Evolutionary conservation across 2,329 filamentous ascomycete genomes (phyloP), one percentile per base, ranked within the genome.

Genomic region (Metarhizium album): DNA sequence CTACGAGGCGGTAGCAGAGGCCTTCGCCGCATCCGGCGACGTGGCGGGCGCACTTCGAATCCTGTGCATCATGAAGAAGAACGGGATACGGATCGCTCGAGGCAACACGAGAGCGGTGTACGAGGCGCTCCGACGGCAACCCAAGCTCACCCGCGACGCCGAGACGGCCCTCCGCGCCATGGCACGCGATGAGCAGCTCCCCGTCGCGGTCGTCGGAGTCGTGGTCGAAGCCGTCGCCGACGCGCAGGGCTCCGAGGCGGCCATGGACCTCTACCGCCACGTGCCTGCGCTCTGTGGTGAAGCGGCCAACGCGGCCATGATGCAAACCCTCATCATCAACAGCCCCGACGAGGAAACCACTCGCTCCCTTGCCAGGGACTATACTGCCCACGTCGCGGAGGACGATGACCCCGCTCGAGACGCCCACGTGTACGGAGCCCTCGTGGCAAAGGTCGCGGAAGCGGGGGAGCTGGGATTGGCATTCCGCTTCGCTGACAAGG

Each of bases 1-100:
- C 62, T 95, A 93, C 66, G 89, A 94, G 64, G 76, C 84, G 27
- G 74, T 96, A 27, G 71, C 90, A 6, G 82, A 87, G 52, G 78
- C 85, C 3, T 88, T 94, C 61, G 72, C 81, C 11, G 69, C 71
- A 3, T 60, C 64, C 3, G 72, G 74, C 2, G 81, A 93, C 55
- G 60, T 91, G 7, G 67, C 70, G 23, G 79, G 81, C 24, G 85
- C 86, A 0, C 74, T 95, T 35, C 77, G 79, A 40, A 75, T 86
- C 1, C 72, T 95, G 16, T 80, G 79, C 56, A 83, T 89, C 62
- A 93, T 95, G 84, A 69, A 78, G 22, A 74, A 79, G 53, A 59
- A 53, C 31, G 62, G 61, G 11, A 53, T 82, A 4, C 63, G 84
- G 4, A 64, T 74, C 38, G 73, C 81, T 3, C 76, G 79, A 3